A percentile compares a stretch with the other conserved stretches of the same genome.
phyloP scores from a whole-genome alignment of 805 yeast species.

The Phaffomyces opuntiae region DNA sequence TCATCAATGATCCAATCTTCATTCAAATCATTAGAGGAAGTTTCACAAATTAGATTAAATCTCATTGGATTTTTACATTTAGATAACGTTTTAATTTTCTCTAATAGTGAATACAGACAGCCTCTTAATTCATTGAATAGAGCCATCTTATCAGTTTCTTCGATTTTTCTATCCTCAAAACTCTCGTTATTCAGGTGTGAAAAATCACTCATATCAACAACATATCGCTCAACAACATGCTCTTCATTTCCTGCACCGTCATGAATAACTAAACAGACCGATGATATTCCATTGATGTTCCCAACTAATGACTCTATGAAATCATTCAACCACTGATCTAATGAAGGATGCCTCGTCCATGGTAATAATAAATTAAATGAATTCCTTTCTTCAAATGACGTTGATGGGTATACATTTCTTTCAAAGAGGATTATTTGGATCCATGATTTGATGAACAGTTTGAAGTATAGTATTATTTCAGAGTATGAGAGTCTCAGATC shows the following conservation, averaged over 20 bases:
- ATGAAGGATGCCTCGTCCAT: slow-evolving; percentile 39
- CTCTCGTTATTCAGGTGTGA: slow-evolving; percentile 14
- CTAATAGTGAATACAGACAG: slow-evolving; percentile 12
- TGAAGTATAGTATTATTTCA: slow-evolving; percentile 2
- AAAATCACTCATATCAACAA: slow-evolving; percentile 26
- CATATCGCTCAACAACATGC: slow-evolving; percentile 32
- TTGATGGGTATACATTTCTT: slow-evolving; percentile 30
- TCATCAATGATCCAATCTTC: slow-evolving; percentile 17
- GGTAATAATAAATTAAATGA: slow-evolving; percentile 38
- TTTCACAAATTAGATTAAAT: slow-evolving; percentile 13
- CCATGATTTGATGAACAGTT: slow-evolving; percentile 29
- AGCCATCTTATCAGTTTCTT: slow-evolving; percentile 3
- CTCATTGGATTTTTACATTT: not conserved
- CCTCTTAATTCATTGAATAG: slow-evolving; percentile 17
- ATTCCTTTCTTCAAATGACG: slow-evolving; percentile 28
- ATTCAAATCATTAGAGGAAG: slow-evolving; percentile 7
- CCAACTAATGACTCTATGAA: slow-evolving; percentile 3
- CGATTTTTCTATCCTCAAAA: slow-evolving; percentile 4
- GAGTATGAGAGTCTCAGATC: slow-evolving; percentile 5
- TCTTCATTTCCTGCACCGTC: slow-evolving; percentile 10
- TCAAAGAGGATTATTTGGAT: slow-evolving; percentile 29
- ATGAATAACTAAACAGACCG: slow-evolving; percentile 28
- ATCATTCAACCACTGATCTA: slow-evolving; percentile 10
- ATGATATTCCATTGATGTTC: slow-evolving; percentile 6
- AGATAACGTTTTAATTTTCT: slow-evolving; percentile 7